A percentile compares a stretch with the other conserved stretches of the same genome.
Conservation (phyloP, 192 early-diverging fungal genomes). For the Coemansia sp. region DNA sequence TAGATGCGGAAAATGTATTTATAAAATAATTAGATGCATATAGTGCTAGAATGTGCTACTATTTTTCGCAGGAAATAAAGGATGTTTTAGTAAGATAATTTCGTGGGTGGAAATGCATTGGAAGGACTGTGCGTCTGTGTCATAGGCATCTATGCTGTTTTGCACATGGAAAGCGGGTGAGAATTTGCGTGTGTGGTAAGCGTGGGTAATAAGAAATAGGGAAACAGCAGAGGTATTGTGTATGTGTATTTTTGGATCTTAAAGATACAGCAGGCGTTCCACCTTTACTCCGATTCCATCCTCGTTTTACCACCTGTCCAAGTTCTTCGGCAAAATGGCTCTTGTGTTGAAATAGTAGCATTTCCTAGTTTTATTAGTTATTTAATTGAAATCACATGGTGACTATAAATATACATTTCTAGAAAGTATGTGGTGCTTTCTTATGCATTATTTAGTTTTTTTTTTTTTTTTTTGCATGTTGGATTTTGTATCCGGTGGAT, state of each 20-base stretch:
- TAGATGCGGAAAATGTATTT: slow-evolving; percentile 1
- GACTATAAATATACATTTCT: not conserved
- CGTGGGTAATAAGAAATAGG: too few species aligned
- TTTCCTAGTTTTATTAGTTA: not conserved
- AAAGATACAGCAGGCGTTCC: too few species aligned
- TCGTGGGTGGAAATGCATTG: not conserved
- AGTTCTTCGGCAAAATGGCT: not conserved
- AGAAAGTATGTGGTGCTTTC: not conserved
- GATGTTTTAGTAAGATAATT: not conserved
- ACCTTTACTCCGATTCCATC: not conserved
- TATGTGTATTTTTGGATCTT: too few species aligned
- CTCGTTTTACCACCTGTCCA: not conserved
- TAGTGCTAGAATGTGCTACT: not conserved
- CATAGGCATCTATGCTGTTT: too few species aligned
- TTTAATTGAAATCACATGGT: not conserved
- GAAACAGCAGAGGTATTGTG: too few species aligned
- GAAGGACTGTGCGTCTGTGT: too few species aligned
- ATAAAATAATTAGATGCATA: not conserved
- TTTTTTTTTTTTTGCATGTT: not conserved
- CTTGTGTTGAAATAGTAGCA: not conserved
- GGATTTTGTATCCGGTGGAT: not conserved
- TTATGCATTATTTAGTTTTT: not conserved
- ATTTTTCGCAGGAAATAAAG: not conserved
- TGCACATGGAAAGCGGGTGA: too few species aligned
- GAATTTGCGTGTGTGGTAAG: too few species aligned